Base-by-base conservation (phyloP, 768 basidiomycete species). In the Leucogyrophana mollusca region DNA sequence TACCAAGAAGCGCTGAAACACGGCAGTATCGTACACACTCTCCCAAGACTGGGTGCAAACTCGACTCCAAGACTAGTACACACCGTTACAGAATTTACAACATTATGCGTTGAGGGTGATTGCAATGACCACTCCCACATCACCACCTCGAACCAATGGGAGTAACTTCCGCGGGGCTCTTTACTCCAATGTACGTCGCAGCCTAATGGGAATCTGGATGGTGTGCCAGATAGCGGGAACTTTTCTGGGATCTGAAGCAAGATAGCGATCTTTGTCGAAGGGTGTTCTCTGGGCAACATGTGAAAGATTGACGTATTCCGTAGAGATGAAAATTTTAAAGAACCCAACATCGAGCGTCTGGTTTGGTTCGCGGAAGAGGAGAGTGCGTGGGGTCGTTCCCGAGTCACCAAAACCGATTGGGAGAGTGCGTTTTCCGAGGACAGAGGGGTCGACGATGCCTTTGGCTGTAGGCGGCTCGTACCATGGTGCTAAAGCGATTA, bases 311-410 rank as follows among this genome's bases (percentile, higher is more conserved):
- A 66, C 54, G 4, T 64, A 64, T 0, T 46, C 47, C 1, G 68
- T 72, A 11, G 74, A 59, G 16, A 77, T 46, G 47, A 70, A 77
- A 7, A 77, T 49, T 45, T 73, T 74, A 40, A 78, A 64, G 44
- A 69, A 72, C 6, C 73, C 70, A 3, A 77, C 58, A 40, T 77
- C 73, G 24, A 63, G 43, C 4, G 55, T 49, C 34, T 71, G 59
- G 4, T 55, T 61, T n/a, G n/a, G n/a, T 2, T 60, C 48, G 3
- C 56, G 51, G 11, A 76, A 47, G 23, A 49, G 23, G 46, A 69
- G 74, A 6, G 48, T 33, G 57, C 62, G 66, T 6, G 71, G 70
- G 0, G 53, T 20, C 4, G 51, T 54, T 34, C 67, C 69, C 21
- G 62, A 65, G 9, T 66, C 54, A 0, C 73, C 73, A 47, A 73